These are phyloP conservation scores for Ceratocystis alfenasii DNA, from an alignment of 2,329 filamentous ascomycete species.

Conservation along the genomic window DNA sequence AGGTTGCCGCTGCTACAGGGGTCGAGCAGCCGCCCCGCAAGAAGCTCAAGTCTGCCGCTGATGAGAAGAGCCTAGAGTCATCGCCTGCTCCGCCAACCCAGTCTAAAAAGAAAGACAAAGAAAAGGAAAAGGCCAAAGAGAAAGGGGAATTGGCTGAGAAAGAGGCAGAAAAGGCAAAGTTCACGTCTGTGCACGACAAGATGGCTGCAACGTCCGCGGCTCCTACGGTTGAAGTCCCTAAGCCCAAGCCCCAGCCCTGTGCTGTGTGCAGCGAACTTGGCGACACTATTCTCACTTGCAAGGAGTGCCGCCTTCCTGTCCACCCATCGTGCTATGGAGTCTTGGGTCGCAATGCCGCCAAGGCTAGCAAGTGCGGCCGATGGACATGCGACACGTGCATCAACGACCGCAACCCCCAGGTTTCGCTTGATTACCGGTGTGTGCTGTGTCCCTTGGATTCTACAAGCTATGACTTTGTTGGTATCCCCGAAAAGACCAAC, in stretches of 20 bases:
- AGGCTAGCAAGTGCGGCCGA: slow-evolving; percentile 43
- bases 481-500: slow-evolving; percentile 47
- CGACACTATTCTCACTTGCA: slow-evolving; percentile 65
- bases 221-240: slow-evolving; percentile 41
- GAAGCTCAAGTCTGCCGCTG: slow-evolving; percentile 47
- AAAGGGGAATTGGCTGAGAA: slow-evolving; percentile 11
- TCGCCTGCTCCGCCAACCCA: slow-evolving; percentile 34
- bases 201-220: slow-evolving; percentile 29
- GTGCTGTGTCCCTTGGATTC: slow-evolving; percentile 76
- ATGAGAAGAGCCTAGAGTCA: slow-evolving; percentile 33
- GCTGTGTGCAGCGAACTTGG: slow-evolving; percentile 70
- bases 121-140: slow-evolving; percentile 26
- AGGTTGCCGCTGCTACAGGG: slow-evolving; percentile 10
- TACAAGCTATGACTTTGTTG: slow-evolving; percentile 73
- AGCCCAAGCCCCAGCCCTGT: slow-evolving; percentile 67
- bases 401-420: slow-evolving; percentile 82
- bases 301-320: slow-evolving; percentile 80
- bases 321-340: slow-evolving; percentile 92
- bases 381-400: slow-evolving; percentile 95
- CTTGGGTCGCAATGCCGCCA: slow-evolving; percentile 46
- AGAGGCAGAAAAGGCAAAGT: slow-evolving; percentile 14
- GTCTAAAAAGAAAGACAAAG: slow-evolving; percentile 36
- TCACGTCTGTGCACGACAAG: slow-evolving; percentile 35
- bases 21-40: slow-evolving; percentile 46
- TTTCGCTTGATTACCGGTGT: slow-evolving; percentile 92